These are phyloP conservation scores for Citrus hindsii DNA, from an alignment of 345 rosid species.

Conservation along the genomic window DNA sequence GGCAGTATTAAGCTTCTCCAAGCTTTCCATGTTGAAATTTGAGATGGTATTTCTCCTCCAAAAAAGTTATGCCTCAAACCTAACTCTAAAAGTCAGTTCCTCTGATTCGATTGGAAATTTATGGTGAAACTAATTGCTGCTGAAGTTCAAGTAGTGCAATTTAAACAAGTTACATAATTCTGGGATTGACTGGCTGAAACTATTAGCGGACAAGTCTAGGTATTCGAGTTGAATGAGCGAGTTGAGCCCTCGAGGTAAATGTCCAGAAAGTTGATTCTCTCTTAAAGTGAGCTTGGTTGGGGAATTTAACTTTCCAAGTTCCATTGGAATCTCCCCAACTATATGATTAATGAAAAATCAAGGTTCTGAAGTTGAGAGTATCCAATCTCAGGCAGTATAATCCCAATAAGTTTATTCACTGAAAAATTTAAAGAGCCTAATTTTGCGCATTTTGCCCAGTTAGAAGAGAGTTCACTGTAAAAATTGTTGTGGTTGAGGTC, in stretches of 20 bases:
- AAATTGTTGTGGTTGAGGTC: background rate
- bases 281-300: conserved; percentile 16
- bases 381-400: background rate
- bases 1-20: no score
- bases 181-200: background rate
- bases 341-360: conserved; percentile 15
- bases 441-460: background rate
- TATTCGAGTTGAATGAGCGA: background rate
- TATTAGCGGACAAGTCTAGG: background rate
- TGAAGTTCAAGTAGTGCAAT: conserved; percentile 21
- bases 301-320: conserved; percentile 16
- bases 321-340: conserved; percentile 20
- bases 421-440: background rate
- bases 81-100: background rate
- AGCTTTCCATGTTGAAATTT: no score
- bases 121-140: conserved; percentile 22
- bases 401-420: background rate
- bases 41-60: conserved; percentile 21
- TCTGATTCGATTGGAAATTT: conserved; percentile 16
- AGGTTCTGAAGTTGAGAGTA: background rate
- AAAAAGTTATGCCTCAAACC: conserved; percentile 30
- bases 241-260: background rate
- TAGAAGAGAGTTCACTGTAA: background rate
- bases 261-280: background rate
- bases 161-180: conserved; percentile 1